Evolutionary conservation across 306 rosid genomes (phyloP), one percentile per base, ranked within the genome.

Genomic region (Dryas drummondii): DNA sequence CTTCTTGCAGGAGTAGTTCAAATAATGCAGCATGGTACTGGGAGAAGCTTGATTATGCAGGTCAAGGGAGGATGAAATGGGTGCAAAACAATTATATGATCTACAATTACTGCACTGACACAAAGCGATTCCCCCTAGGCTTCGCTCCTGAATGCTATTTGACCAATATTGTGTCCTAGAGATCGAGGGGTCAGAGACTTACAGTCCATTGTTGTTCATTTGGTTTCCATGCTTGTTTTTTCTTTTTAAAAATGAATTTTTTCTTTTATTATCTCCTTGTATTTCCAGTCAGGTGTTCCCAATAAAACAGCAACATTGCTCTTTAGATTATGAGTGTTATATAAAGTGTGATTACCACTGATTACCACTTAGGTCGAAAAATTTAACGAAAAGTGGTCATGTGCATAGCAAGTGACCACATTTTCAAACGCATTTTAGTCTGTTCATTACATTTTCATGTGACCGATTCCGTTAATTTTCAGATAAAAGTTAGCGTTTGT

Each of bases 51-150:
- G 80, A 80, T 45, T 22, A 5, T 15, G 12, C 9, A 6, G 72
- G 47, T 19, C 61, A 63, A 45, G 72, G 76, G 50, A 74, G 67
- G 76, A 76, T 82, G 12, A 16, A 71, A 40, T 79, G 84, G 84
- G 82, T 73, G 12, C 80, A 78, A 48, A 40, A 66, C 1, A 70
- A 76, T 41, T 64, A 54, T 51, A 78, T 84, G 83, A 71, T 87
- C 71, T 87, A 87, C 41, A 62, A 87, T 60, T 84, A 87, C 56
- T 87, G 91, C 70, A 67, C 63, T 2, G 82, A 84, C 47, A 7
- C 37, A 0, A 52, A 82, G 3, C 83, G 87, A 26, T 82, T 87
- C 54, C 85, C 72, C 6, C 73, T 14, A n/a, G 88, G 87, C 11
- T 70, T 72, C 27, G 83, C 91, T 17, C 62, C 51, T 2, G 88